phyloP scores from a whole-genome alignment of 2,329 filamentous ascomycete genomes.

The Nannizziopsis arthrosporioides region DNA sequence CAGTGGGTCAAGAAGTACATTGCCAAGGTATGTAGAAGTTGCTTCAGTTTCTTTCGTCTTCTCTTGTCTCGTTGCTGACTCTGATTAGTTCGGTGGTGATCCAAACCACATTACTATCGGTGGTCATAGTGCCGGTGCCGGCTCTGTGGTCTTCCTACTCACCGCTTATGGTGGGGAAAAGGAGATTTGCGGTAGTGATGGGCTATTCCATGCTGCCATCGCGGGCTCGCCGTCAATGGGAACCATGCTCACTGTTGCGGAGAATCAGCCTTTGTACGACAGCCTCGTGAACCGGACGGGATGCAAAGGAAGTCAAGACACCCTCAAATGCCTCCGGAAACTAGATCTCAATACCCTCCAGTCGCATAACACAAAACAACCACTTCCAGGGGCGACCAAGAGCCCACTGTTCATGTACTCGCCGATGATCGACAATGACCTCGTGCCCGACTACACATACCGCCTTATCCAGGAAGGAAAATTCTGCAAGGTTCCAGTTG shows the following conservation, averaged over 20 bases:
- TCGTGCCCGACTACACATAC: slow-evolving; percentile 42
- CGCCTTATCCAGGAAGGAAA: slow-evolving; percentile 38
- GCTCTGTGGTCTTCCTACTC: slow-evolving; percentile 53
- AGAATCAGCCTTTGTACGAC: slow-evolving; percentile 44
- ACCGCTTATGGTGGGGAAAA: slow-evolving; percentile 40
- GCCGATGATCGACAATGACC: slow-evolving; percentile 40
- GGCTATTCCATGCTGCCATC: slow-evolving; percentile 42
- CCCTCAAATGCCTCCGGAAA: slow-evolving; percentile 40
- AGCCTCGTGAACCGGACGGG: slow-evolving; percentile 40
- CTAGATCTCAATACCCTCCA: slow-evolving; percentile 38
- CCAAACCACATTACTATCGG: slow-evolving; percentile 56
- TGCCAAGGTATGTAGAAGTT: slow-evolving; percentile 24
- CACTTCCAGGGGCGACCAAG: slow-evolving; percentile 35
- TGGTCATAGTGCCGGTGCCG: slow-evolving; percentile 56
- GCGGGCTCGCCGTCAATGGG: slow-evolving; percentile 45
- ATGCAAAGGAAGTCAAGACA: slow-evolving; percentile 29
- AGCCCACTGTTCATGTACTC: slow-evolving; percentile 42
- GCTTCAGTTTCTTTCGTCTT: background rate
- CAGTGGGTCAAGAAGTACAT: slow-evolving; percentile 61
- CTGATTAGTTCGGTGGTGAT: slow-evolving; percentile 53
- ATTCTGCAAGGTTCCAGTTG: slow-evolving; percentile 43
- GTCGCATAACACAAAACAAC: slow-evolving; percentile 34
- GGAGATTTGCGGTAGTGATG: slow-evolving; percentile 25
- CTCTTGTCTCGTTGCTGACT: too few species aligned
- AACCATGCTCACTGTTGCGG: slow-evolving; percentile 36